Conservation (phyloP, 2,329 filamentous ascomycete species). For the Pseudogymnoascus sp. region DNA sequence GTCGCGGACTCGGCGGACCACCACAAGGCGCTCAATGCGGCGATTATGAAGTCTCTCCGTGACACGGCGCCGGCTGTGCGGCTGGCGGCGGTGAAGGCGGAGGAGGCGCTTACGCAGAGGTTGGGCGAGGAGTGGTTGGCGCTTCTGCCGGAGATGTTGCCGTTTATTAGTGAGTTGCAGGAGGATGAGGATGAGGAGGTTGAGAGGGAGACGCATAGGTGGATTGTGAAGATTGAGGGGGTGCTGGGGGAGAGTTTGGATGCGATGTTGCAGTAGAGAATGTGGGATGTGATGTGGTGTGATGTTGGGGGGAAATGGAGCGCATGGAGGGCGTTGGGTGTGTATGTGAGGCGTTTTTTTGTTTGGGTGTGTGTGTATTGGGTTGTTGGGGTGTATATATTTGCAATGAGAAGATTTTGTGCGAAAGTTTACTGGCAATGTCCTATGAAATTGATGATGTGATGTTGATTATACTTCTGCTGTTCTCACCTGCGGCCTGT, state of each 20-base stretch:
- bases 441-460: neutral
- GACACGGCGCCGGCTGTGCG: slow-evolving; percentile 63
- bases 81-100: slow-evolving; percentile 71
- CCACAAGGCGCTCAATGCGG: slow-evolving; percentile 78
- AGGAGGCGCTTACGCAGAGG: slow-evolving; percentile 69
- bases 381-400: slow-evolving; percentile 2
- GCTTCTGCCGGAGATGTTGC: slow-evolving; percentile 88
- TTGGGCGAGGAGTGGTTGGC: slow-evolving; percentile 91
- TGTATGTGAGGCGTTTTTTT: neutral
- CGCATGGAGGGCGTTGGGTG: slow-evolving; percentile 6
- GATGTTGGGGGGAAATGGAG: neutral
- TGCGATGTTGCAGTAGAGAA: slow-evolving; percentile 70
- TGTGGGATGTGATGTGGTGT: neutral
- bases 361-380: neutral
- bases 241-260: slow-evolving; percentile 86
- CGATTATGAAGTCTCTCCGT: slow-evolving; percentile 70
- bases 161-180: slow-evolving; percentile 88
- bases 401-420: slow-evolving; percentile 4
- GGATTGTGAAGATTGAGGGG: slow-evolving; percentile 85
- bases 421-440: neutral
- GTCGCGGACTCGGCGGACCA: slow-evolving; percentile 81
- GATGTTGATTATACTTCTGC: neutral
- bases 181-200: slow-evolving; percentile 95
- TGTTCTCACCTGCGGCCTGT: neutral
- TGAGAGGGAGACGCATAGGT: slow-evolving; percentile 78